Evolutionary conservation across 345 rosid species (phyloP), one percentile per base, ranked within the genome.

Genomic region (Moricandia arvensis): DNA sequence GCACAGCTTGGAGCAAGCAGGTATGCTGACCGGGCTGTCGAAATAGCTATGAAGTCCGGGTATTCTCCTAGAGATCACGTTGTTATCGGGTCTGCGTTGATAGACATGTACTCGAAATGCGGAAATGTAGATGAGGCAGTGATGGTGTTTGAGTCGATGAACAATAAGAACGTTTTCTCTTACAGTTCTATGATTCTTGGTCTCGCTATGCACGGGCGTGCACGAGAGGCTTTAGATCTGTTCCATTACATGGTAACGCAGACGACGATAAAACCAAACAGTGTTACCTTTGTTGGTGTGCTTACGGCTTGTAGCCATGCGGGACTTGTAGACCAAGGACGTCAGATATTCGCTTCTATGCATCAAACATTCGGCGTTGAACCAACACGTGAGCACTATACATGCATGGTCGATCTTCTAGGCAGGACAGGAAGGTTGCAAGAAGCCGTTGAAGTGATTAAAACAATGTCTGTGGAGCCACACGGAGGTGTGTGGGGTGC

Each of bases 121-220:
- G 98, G 96, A 16, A 82, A 66, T 59, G 74, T 91, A 13, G 91
- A 86, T 17, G 86, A 81, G 43, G 98, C 98, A 0, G 80, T 71
- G 15, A 77, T 75, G 66, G 83, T 87, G 77, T 94, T 94, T 73
- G 67, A 61, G 24, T 80, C 64, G 10, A 85, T 89, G 90, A 79
- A 81, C 43, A 80, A 78, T 63, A 86, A 80, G 72, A 94, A 91
- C 37, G 91, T 89, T 35, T 89, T 85, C 68, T 82, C 97, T 31
- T 91, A 90, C 61, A 90, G 92, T 71, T 90, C 95, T 5, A 91
- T 91, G 95, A 91, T 94, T 41, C 72, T 85, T 47, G 98, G 97
- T 57, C 86, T 91, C 24, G 95, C 93, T 4, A 79, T 80, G 68
- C 95, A 94, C 26, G 98, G 98, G 1, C 85, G 74, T 63, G 86